phyloP scores from a whole-genome alignment of 225 moss, liverwort and hornwort genomes.

The Polytrichum commune region DNA sequence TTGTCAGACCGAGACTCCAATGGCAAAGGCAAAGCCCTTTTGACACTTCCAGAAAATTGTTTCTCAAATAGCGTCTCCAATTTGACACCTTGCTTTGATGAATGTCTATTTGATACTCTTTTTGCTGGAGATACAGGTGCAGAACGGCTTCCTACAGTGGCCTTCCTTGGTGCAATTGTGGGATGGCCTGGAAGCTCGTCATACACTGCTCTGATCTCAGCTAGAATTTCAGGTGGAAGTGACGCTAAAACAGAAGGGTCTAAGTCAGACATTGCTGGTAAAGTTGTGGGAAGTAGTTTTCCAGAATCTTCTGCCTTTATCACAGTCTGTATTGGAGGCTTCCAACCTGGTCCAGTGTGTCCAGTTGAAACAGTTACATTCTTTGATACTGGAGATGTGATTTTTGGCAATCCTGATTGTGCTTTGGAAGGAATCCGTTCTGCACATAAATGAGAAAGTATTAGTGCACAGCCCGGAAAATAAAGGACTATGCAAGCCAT shows the following conservation, averaged over 20 bases:
- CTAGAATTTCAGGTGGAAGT: constrained; percentile 80
- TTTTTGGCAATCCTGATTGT: constrained; percentile 18
- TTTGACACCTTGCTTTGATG: constrained; percentile 20
- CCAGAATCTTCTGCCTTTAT: constrained; percentile 29
- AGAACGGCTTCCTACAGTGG: constrained; percentile 16
- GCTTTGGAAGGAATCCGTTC: constrained; percentile 19
- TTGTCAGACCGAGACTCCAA: constrained; percentile 26
- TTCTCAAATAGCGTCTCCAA: constrained; percentile 16
- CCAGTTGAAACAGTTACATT: constrained; percentile 17
- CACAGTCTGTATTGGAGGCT: constrained; percentile 17
- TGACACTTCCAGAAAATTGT: constrained; percentile 10
- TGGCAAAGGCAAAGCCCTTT: constrained; percentile 14
- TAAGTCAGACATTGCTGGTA: constrained; percentile 67
- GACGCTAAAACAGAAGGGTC: constrained; percentile 76
- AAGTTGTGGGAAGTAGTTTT: constrained; percentile 18
- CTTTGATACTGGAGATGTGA: constrained; percentile 18
- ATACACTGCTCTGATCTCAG: constrained; percentile 71
- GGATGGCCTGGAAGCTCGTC: constrained; percentile 39
- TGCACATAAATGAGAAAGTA: constrained; percentile 1
- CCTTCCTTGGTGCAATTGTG: constrained; percentile 20
- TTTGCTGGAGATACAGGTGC: constrained; percentile 20
- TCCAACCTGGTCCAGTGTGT: constrained; percentile 18
- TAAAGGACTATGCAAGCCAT: background rate
- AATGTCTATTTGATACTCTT: constrained; percentile 14
- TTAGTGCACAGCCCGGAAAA: background rate